phyloP scores from a whole-genome alignment of 1,284 basidiomycete genomes.

The Trametes hirsuta region DNA sequence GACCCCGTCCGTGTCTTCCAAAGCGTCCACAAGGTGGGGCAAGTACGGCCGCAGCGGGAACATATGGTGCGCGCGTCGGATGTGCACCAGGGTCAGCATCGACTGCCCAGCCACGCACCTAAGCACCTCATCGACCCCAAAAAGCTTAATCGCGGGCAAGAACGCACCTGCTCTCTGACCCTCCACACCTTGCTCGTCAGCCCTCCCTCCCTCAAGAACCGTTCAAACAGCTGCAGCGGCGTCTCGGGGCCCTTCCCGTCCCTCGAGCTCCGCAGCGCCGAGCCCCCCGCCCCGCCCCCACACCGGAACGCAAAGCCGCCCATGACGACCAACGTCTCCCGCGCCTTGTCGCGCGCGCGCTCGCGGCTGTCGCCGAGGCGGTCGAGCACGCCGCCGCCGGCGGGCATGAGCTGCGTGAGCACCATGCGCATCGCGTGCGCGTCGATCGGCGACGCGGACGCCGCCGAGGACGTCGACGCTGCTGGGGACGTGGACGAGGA shows the following conservation, averaged over 20 bases:
- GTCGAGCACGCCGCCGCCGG: constrained; percentile 74
- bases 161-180: constrained; percentile 79
- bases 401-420: constrained; percentile 67
- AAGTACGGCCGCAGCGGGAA: constrained; percentile 89
- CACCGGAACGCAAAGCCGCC: constrained; percentile 70
- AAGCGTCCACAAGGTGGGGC: constrained; percentile 75
- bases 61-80: constrained; percentile 65
- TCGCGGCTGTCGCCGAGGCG: constrained; percentile 82
- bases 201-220: constrained; percentile 72
- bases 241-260: constrained; percentile 77
- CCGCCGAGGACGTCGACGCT: constrained; percentile 46
- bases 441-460: constrained; percentile 52
- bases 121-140: not conserved
- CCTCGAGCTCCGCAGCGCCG: constrained; percentile 51
- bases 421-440: constrained; percentile 63
- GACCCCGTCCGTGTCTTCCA: constrained; percentile 90
- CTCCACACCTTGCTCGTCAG: constrained; percentile 79
- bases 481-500: constrained; percentile 54
- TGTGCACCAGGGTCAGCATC: constrained; percentile 66
- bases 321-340: constrained; percentile 72
- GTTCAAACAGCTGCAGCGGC: constrained; percentile 77
- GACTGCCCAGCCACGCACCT: constrained; percentile 44
- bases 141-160: not conserved
- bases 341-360: constrained; percentile 72
- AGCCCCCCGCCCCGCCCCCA: constrained; percentile 38